Base-by-base conservation (phyloP, 768 basidiomycete species). In the Tulasnella sp. region DNA sequence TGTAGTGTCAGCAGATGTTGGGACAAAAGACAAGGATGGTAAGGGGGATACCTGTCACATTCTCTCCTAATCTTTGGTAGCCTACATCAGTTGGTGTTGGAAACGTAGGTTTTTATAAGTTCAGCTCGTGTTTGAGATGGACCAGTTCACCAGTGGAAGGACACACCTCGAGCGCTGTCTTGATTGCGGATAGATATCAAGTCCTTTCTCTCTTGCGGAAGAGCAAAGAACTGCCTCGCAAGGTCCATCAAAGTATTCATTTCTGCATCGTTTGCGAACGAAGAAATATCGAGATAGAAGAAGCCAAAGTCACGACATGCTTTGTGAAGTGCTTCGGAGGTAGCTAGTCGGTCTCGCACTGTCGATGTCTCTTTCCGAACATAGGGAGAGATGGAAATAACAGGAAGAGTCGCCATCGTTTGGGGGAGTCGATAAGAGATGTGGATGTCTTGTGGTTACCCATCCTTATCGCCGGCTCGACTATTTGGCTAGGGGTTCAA, bases 21-120 rank as follows among this genome's bases (percentile, higher is more conserved):
- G 34, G 21, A 75, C 6, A 8, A 40, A 27, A 3, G 3, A 34
- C 76, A 39, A 36, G 19, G 82, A 71, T 81, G 80, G 83, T 96
- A 94, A 5, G 92, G 90, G 92, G 92, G 10, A 52, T n/a, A 94
- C 94, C 81, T 91, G 96, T 97, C 16, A 97, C 89, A 81, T 97
- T 96, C 87, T 97, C 93, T 79, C 91, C 91, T 40, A 98, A 84
- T 74, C 90, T 87, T 71, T 91, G 91, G 83, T 96, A 97, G 9
- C 96, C 96, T 96, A 82, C 24, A 72, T 44, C 24, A 36, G 4
- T 74, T 74, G 3, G n/a, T 39, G 75, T n/a, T 9, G 38, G 58
- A 27, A 2, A 58, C n/a, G 44, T 34, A 19, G 68, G n/a, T n/a
- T n/a, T n/a, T 21, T 38, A 14, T 16, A 16, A 56, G 58, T 62